phyloP scores from a whole-genome alignment of 495 filamentous ascomycete genomes.

The Xylaria flabelliformis region DNA sequence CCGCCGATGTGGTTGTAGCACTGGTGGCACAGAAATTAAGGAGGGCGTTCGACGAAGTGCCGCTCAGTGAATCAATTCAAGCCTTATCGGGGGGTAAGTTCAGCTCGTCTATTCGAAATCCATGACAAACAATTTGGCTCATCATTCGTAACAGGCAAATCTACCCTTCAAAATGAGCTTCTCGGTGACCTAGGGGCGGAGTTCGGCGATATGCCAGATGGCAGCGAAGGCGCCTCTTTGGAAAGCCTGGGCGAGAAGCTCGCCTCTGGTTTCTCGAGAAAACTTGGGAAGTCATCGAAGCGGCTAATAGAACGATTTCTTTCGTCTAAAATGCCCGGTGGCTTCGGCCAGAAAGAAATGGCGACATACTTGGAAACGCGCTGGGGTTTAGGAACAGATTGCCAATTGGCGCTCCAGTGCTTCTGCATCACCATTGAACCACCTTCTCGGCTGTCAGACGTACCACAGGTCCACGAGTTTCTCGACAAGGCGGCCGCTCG shows the following conservation, averaged over 20 bases:
- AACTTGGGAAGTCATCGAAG: constrained; percentile 86
- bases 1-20: constrained; percentile 75
- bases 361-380: constrained; percentile 81
- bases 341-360: constrained; percentile 82
- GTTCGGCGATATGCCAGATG: constrained; percentile 86
- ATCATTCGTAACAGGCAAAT: constrained; percentile 64
- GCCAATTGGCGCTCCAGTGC: constrained; percentile 80
- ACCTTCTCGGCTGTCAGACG: constrained; percentile 72
- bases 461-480: constrained; percentile 77
- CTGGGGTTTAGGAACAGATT: constrained; percentile 77
- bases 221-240: constrained; percentile 83
- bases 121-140: constrained; percentile 24
- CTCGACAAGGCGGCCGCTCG: constrained; percentile 76
- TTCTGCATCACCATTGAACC: constrained; percentile 82
- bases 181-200: constrained; percentile 87
- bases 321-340: constrained; percentile 89
- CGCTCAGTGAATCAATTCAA: constrained; percentile 83
- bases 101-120: not conserved
- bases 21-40: constrained; percentile 87
- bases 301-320: constrained; percentile 81
- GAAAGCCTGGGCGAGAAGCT: constrained; percentile 84
- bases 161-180: constrained; percentile 83
- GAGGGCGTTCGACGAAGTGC: constrained; percentile 77
- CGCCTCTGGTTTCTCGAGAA: constrained; percentile 86
- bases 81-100: constrained; percentile 82